Base-by-base conservation (phyloP, 768 basidiomycete genomes). In the Rhodocollybia butyracea region DNA sequence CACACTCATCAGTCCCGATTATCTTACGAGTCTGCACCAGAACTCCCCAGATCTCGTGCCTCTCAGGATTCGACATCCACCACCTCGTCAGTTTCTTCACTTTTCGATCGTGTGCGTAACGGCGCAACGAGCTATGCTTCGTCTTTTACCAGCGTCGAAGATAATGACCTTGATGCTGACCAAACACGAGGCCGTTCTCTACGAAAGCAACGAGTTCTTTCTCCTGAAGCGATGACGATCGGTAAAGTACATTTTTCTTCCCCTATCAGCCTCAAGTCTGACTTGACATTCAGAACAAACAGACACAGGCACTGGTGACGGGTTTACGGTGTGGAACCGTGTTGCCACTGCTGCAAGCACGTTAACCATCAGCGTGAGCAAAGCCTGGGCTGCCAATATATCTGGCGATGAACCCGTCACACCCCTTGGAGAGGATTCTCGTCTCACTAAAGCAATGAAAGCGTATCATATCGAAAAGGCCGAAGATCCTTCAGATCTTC, bases 381-480 rank as follows among this genome's bases (percentile, higher is more conserved):
- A 81, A 62, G 82, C 83, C 24, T 83, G 81, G 81, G 70, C 78
- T 26, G 58, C 70, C 10, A 79, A 77, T 46, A 64, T 82, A 19
- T 59, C n/a, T n/a, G n/a, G n/a, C 65, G 19, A 66, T 70, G 17
- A 66, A 64, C 51, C 63, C 71, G 32, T 72, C 47, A 79, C 79
- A 27, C 80, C 78, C 3, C 72, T 75, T 10, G 84, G 83, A 26
- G 71, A 76, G 42, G 86, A 87, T 58, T 82, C 81, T 4, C 81
- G 81, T 32, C 74, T 88, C 31, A 78, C 77, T 3, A 76, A 76
- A n/a, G 82, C 81, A 4, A 80, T 88, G 82, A 86, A 85, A 63
- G 79, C 81, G 1, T 88, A 87, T 64, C 81, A 88, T 60, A 74
- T 85, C 46, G 76, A 76, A 26, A 83, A 84, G 64, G 85, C 84